Conservation (phyloP, 768 basidiomycete genomes). For the Leccinellum luteum region DNA sequence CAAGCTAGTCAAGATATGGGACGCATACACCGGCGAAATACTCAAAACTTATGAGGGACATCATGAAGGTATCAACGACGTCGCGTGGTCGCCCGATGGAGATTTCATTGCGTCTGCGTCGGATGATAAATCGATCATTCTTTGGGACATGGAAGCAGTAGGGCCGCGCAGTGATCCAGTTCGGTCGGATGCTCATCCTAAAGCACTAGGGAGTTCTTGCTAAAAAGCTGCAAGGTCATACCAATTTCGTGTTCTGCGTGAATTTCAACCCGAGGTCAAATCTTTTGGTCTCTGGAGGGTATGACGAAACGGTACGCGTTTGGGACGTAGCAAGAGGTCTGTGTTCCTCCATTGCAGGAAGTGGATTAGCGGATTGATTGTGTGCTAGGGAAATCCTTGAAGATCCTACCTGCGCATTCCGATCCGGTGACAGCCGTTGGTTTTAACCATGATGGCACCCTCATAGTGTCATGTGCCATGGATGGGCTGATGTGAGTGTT, state of each 20-base stretch:
- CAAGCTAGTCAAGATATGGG: slow-evolving; percentile 81
- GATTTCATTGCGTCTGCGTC: slow-evolving; percentile 87
- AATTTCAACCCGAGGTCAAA: slow-evolving; percentile 91
- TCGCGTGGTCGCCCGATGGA: slow-evolving; percentile 85
- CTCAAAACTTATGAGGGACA: slow-evolving; percentile 73
- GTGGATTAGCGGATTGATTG: slow-evolving; percentile 1
- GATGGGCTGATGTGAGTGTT: slow-evolving; percentile 88
- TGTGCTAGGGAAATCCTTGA: slow-evolving; percentile 70
- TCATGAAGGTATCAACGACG: slow-evolving; percentile 80
- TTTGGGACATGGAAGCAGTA: slow-evolving; percentile 79
- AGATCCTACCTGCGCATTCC: slow-evolving; percentile 91
- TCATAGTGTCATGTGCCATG: slow-evolving; percentile 93
- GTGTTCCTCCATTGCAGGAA: neutral
- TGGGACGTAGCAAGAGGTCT: slow-evolving; percentile 93
- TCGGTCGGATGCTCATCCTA: neutral
- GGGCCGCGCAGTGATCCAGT: slow-evolving; percentile 10
- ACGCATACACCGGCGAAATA: slow-evolving; percentile 68
- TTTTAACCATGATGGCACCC: slow-evolving; percentile 93
- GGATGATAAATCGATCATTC: slow-evolving; percentile 85
- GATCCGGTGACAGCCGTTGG: slow-evolving; percentile 94
- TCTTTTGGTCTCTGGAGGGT: slow-evolving; percentile 88
- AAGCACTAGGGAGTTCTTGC: slow-evolving; percentile 49
- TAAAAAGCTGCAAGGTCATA: slow-evolving; percentile 78
- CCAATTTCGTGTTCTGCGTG: slow-evolving; percentile 92
- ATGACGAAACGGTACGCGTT: slow-evolving; percentile 94